A percentile compares a stretch with the other conserved stretches of the same genome.
Evolutionary conservation across 768 basidiomycete genomes (phyloP).

Genomic region (Tricholoma bakamatsutake): DNA sequence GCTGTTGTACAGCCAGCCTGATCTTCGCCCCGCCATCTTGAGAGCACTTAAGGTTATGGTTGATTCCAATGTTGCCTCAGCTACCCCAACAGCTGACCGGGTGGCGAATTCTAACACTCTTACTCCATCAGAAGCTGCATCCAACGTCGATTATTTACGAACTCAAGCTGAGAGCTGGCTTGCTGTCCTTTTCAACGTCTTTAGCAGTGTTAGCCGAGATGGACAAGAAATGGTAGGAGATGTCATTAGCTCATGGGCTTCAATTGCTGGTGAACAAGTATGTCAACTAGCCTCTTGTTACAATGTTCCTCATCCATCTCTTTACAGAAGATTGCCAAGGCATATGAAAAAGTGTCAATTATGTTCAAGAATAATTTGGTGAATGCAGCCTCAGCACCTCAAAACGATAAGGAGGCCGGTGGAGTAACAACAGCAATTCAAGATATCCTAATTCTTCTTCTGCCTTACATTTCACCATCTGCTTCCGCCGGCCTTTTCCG

Average conservation of each 20-base stretch:
- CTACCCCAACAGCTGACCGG: constrained; percentile 31
- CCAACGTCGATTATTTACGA: constrained; percentile 67
- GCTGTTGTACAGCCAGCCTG: constrained; percentile 84
- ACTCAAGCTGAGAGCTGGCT: constrained; percentile 89
- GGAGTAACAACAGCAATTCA: constrained; percentile 60
- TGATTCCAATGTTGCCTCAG: constrained; percentile 64
- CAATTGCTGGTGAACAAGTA: constrained; percentile 70
- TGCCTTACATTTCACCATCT: constrained; percentile 61
- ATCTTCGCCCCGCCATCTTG: constrained; percentile 77
- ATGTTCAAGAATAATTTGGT: constrained; percentile 64
- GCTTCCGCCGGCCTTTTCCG: constrained; percentile 64
- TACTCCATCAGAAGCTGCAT: constrained; percentile 51
- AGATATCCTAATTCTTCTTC: constrained; percentile 81
- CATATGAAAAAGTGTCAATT: constrained; percentile 70
- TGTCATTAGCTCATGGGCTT: constrained; percentile 82
- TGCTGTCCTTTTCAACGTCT: constrained; percentile 95
- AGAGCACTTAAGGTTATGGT: constrained; percentile 77
- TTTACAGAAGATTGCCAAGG: constrained; percentile 66
- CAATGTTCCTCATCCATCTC: background rate
- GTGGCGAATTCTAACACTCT: constrained; percentile 27
- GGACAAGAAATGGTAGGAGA: constrained; percentile 75
- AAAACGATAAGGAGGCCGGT: constrained; percentile 31
- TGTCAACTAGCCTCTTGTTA: constrained; percentile 9
- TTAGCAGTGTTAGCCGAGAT: constrained; percentile 77
- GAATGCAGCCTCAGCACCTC: constrained; percentile 18